Percentiles rank a stretch among this genome's conserved stretches.
These are phyloP conservation scores for Botrytis fabae DNA, from an alignment of 2,329 filamentous ascomycete genomes.

Conservation along the genomic window DNA sequence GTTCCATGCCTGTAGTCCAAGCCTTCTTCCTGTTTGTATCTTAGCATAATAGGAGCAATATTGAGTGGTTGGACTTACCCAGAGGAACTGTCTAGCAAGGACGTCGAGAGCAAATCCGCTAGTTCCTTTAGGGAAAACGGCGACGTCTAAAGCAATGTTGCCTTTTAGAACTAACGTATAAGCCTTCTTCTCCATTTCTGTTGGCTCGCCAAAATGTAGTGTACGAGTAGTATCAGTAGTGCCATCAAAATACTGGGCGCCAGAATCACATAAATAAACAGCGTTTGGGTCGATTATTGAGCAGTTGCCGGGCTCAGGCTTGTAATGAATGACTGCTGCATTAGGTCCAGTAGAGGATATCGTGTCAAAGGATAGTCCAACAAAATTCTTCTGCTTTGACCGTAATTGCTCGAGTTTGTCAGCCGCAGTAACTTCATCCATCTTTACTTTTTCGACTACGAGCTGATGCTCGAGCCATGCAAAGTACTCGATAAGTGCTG, in stretches of 20 bases:
- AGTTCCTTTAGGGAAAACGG: slow-evolving; percentile 91
- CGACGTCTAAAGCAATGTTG: slow-evolving; percentile 82
- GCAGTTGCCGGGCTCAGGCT: slow-evolving; percentile 79
- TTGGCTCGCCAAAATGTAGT: slow-evolving; percentile 84
- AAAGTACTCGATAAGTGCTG: slow-evolving; percentile 88
- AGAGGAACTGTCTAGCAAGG: slow-evolving; percentile 86
- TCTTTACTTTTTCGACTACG: slow-evolving; percentile 64
- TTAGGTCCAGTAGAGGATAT: slow-evolving; percentile 86
- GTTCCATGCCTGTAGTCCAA: slow-evolving; percentile 96
- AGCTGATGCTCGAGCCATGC: slow-evolving; percentile 95
- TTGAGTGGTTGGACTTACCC: slow-evolving; percentile 56
- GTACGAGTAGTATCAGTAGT: slow-evolving; percentile 96
- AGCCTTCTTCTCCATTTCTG: slow-evolving; percentile 78
- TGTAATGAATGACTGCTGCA: slow-evolving; percentile 95
- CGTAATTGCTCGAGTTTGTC: slow-evolving; percentile 83
- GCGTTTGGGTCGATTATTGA: slow-evolving; percentile 78
- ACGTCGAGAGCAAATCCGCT: slow-evolving; percentile 89
- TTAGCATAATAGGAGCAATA: slow-evolving; percentile 19
- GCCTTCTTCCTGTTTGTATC: slow-evolving; percentile 59
- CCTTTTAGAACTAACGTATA: slow-evolving; percentile 96
- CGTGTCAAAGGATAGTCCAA: slow-evolving; percentile 89
- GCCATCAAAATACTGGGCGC: slow-evolving; percentile 92
- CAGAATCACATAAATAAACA: slow-evolving; percentile 95
- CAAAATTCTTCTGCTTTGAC: slow-evolving; percentile 69
- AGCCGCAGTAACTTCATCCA: slow-evolving; percentile 90